Evolutionary conservation across 1,284 basidiomycete species (phyloP), one percentile per base, ranked within the genome.

Genomic region (Malassezia vespertilionis): DNA sequence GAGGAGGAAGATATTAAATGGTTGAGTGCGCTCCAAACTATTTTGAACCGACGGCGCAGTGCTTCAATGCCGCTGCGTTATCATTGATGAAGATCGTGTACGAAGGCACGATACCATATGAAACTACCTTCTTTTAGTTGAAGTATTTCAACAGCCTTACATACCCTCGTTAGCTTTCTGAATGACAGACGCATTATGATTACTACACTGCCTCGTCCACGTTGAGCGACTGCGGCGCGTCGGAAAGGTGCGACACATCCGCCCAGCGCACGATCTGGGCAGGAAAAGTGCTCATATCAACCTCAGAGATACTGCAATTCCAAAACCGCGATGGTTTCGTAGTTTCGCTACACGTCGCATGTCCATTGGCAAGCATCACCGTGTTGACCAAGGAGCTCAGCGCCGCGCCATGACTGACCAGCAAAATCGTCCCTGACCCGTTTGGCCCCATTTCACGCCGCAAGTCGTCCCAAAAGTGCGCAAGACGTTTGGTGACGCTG

Each of bases 1-100:
- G 93, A 97, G 72, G 93, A 96, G 61, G 91, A 97, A 61, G 93
- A 97, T 74, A 93, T 97, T 72, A 86, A 85, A 71, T 99, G 93
- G 93, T 76, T 97, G 33, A 87, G 87, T 35, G 88, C 90, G 8
- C 79, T 97, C 36, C 82, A 87, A 44, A 88, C 88, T 56, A 76
- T 96, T 61, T 82, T 96, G 57, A 82, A 53, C 12, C 40, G 61
- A 14, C 58, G 57, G 43, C 47, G 61, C 17, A 58, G 15, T 10
- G 36, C 35, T n/a, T 23, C 30, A 6, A 20, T 32, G 40, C 8
- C 31, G 14, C 11, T 22, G 24, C 33, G 18, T 15, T 30, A 20
- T 12, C 39, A 4, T n/a, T 17, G 14, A 31, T 40, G 22, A 31
- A 39, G 18, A 3, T 27, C 26, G 10, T 39, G 37, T 39, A 39